Evolutionary conservation across 2,329 filamentous ascomycete species (phyloP).

Genomic region (Neonectria ditissima): DNA sequence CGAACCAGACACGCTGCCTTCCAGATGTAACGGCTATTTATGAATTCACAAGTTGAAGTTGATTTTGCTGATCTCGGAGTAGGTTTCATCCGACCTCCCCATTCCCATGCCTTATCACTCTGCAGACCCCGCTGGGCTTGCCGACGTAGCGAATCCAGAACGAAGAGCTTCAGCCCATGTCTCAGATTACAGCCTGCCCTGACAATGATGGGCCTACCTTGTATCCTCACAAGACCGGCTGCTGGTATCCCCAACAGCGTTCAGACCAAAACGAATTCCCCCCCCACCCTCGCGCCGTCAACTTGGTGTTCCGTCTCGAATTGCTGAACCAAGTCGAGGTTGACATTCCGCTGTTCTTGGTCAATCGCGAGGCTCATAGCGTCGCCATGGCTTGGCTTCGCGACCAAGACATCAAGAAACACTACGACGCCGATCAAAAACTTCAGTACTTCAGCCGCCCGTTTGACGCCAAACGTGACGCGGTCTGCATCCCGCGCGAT

Average conservation of each 20-base stretch:
- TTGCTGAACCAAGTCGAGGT: background rate
- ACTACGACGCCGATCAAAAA: background rate
- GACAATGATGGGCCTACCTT: background rate
- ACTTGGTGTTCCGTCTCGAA: slow-evolving; percentile 21
- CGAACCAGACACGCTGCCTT: too few species aligned
- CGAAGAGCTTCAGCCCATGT: too few species aligned
- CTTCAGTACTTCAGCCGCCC: slow-evolving; percentile 12
- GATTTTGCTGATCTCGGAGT: too few species aligned
- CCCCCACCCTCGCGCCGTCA: too few species aligned
- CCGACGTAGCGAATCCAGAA: too few species aligned
- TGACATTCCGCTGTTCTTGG: slow-evolving; percentile 4
- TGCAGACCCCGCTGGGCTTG: too few species aligned
- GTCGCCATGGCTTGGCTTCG: slow-evolving; percentile 16
- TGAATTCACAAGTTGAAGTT: too few species aligned
- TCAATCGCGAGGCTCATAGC: slow-evolving; percentile 19
- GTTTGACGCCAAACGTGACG: slow-evolving; percentile 12
- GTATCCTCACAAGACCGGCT: slow-evolving; percentile 8
- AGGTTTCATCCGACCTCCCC: too few species aligned
- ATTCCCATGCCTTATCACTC: too few species aligned
- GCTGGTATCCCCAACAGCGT: slow-evolving; percentile 13
- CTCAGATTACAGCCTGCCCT: slow-evolving; percentile 2
- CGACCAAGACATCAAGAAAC: background rate
- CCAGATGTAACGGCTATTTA: too few species aligned
- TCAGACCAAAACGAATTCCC: too few species aligned
- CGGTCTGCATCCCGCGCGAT: slow-evolving; percentile 21